A percentile compares a stretch with the other conserved stretches of the same genome.
Evolutionary conservation across 2,329 filamentous ascomycete genomes (phyloP).

Genomic region (Bipolaris oryzae): DNA sequence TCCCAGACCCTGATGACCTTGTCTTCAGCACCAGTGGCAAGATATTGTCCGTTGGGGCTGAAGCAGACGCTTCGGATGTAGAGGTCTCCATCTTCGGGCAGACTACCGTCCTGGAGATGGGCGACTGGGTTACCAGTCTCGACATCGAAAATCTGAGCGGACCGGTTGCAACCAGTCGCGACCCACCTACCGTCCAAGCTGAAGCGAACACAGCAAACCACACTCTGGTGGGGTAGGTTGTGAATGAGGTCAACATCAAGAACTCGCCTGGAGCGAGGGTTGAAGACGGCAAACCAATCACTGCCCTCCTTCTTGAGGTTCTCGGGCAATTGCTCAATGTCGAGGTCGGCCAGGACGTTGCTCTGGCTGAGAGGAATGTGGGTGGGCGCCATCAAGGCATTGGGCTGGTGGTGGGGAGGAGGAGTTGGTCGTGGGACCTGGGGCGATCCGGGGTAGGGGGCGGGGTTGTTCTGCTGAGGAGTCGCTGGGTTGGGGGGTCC

Average conservation of each 20-base stretch:
- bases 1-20: slow-evolving; percentile 99
- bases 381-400: slow-evolving; percentile 36
- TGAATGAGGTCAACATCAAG: slow-evolving; percentile 94
- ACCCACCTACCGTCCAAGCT: slow-evolving; percentile 95
- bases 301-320: slow-evolving; percentile 86
- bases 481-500: slow-evolving; percentile 73
- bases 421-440: slow-evolving; percentile 80
- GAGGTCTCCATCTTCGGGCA: slow-evolving; percentile 86
- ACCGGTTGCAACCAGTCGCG: slow-evolving; percentile 95
- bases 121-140: slow-evolving; percentile 84
- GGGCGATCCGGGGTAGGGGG: slow-evolving; percentile 87
- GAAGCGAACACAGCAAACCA: slow-evolving; percentile 97
- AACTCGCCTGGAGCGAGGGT: slow-evolving; percentile 84
- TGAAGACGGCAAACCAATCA: slow-evolving; percentile 98
- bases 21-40: slow-evolving; percentile 96
- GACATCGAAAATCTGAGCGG: slow-evolving; percentile 99
- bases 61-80: slow-evolving; percentile 99
- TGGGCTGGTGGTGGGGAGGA: slow-evolving; percentile 54
- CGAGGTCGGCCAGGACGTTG: slow-evolving; percentile 82
- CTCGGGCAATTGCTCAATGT: slow-evolving; percentile 81
- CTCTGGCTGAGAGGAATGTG: slow-evolving; percentile 58
- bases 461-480: slow-evolving; percentile 86
- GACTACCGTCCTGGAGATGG: slow-evolving; percentile 85
- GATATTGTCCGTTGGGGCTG: slow-evolving; percentile 90
- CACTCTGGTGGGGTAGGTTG: slow-evolving; percentile 90